A percentile compares a stretch with the other conserved stretches of the same genome.
These are phyloP conservation scores for Hortaea sp. DNA, from an alignment of 2,329 filamentous ascomycete genomes.

Conservation along the genomic window DNA sequence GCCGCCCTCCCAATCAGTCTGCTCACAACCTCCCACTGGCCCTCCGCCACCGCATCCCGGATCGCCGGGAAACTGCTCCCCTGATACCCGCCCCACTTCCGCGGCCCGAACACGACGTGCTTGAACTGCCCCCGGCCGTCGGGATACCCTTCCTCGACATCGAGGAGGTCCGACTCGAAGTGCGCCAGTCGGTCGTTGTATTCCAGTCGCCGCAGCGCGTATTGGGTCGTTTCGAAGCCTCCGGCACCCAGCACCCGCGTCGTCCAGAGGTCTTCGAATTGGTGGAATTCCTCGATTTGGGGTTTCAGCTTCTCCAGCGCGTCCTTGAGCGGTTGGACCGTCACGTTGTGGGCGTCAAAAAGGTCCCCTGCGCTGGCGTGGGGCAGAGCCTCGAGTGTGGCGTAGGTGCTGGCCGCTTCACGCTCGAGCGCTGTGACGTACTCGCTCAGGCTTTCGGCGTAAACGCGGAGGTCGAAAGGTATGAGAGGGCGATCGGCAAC, in stretches of 20 bases:
- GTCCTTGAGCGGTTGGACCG: conserved; percentile 19
- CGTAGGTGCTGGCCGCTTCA: conserved; percentile 1
- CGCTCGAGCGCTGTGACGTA: conserved; percentile 3
- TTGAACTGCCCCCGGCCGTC: conserved; percentile 80
- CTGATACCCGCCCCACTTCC: conserved; percentile 62
- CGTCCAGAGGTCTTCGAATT: conserved; percentile 73
- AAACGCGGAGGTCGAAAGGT: conserved; percentile 69
- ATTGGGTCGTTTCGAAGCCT: conserved; percentile 63
- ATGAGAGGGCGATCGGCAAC: conserved; percentile 71
- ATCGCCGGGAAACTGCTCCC: conserved; percentile 72
- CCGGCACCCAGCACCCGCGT: conserved; percentile 54
- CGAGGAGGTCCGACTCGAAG: conserved; percentile 77
- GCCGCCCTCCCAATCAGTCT: conserved; percentile 62
- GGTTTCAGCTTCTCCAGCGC: conserved; percentile 52
- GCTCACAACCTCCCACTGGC: conserved; percentile 61
- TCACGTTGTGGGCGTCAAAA: conserved; percentile 4
- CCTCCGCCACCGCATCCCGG: conserved; percentile 63
- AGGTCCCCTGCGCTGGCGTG: conserved; percentile 4
- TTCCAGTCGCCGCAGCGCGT: conserved; percentile 57
- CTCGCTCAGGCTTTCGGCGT: conserved; percentile 44
- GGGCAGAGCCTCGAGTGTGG: conserved; percentile 2
- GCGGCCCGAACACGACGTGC: conserved; percentile 80
- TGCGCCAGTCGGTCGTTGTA: conserved; percentile 70
- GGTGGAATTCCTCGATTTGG: conserved; percentile 55
- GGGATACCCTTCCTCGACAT: conserved; percentile 54